phyloP scores from a whole-genome alignment of 2,329 filamentous ascomycete genomes.

The Albifimbria verrucaria region DNA sequence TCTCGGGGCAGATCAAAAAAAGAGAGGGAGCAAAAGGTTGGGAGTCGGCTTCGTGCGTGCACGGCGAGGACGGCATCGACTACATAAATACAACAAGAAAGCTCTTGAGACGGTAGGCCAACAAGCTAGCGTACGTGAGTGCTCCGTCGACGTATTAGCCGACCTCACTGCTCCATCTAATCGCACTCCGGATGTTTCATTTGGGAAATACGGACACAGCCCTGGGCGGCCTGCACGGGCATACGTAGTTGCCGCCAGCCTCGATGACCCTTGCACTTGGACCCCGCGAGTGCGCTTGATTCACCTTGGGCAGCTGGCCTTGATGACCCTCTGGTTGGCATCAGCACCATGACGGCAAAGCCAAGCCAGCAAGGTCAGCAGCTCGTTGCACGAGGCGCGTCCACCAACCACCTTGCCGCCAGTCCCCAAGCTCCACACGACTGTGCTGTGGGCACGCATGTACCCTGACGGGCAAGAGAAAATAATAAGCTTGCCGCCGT shows the following conservation, averaged over 20 bases:
- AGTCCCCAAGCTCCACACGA: background rate
- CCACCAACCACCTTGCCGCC: background rate
- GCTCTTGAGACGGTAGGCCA: background rate
- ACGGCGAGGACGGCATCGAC: background rate
- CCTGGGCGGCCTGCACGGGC: background rate
- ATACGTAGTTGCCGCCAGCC: too few relatives aligned
- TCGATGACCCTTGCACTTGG: background rate
- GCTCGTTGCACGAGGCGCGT: background rate
- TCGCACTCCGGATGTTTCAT: background rate
- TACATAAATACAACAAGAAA: background rate
- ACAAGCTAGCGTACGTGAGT: background rate
- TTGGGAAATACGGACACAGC: background rate
- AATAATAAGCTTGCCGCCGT: background rate
- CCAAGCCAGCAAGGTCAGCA: background rate
- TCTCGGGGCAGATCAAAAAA: background rate
- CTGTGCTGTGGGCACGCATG: background rate
- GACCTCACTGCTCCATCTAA: background rate
- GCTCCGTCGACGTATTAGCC: background rate
- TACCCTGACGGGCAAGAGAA: too few relatives aligned
- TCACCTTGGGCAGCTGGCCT: too few relatives aligned
- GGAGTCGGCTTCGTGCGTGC: background rate
- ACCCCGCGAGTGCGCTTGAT: too few relatives aligned
- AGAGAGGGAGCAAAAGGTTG: background rate
- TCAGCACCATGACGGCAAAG: background rate
- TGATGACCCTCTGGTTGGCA: too few relatives aligned